These are phyloP conservation scores for Panus rudis DNA, from an alignment of 768 basidiomycete genomes.

Conservation along the genomic window DNA sequence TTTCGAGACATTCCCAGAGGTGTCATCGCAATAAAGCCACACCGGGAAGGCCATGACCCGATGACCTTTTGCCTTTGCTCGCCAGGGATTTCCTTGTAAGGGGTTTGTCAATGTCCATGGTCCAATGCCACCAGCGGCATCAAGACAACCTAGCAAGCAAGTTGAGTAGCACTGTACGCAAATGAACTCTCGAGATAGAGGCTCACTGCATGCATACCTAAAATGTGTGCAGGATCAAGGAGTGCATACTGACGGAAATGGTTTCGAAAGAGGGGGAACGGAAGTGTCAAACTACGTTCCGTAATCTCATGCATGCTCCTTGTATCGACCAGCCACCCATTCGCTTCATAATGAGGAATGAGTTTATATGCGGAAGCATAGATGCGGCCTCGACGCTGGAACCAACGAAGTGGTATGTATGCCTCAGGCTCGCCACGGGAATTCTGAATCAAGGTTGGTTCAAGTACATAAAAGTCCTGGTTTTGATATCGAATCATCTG, in stretches of 20 bases:
- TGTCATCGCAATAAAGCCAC: not conserved
- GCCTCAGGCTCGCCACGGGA: not conserved
- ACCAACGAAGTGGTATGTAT: not conserved
- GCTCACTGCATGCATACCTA: not conserved
- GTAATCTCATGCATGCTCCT: not conserved
- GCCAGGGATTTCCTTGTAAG: too few species aligned
- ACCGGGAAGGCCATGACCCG: not conserved
- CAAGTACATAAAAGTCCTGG: not conserved
- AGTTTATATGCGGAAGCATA: not conserved
- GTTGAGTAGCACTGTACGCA: not conserved
- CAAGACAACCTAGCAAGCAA: not conserved
- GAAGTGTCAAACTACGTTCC: not conserved
- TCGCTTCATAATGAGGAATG: not conserved
- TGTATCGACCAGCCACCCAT: not conserved
- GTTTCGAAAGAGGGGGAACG: not conserved
- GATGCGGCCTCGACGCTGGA: not conserved
- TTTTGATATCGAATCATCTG: not conserved
- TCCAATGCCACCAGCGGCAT: too few species aligned
- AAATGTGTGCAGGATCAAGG: not conserved
- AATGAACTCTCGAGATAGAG: not conserved
- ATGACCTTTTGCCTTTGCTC: not conserved
- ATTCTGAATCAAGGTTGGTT: not conserved
- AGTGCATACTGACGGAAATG: not conserved
- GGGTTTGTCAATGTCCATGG: too few species aligned
- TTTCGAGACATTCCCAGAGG: constrained; percentile 36